phyloP scores from a whole-genome alignment of 768 basidiomycete genomes.

The Naganishia friedmannii region DNA sequence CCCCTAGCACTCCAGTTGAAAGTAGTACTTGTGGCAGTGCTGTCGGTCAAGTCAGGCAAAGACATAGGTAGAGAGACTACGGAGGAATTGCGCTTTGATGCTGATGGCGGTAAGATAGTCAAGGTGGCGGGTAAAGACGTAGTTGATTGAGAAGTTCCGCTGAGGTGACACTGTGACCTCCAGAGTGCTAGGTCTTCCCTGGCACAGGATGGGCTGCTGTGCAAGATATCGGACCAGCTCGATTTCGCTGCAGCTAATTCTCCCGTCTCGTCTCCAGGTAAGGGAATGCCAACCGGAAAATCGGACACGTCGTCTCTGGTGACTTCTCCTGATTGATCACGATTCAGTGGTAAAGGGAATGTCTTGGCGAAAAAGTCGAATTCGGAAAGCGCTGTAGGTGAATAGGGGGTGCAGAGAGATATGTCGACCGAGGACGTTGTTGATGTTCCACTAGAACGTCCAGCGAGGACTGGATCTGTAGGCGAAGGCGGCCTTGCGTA shows the following conservation, averaged over 20 bases:
- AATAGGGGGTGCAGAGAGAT: constrained; percentile 16
- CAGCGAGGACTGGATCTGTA: not conserved
- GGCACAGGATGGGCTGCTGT: not conserved
- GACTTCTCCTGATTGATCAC: not conserved
- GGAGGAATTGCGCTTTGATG: not conserved
- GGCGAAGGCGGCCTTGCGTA: not conserved
- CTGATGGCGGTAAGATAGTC: not conserved
- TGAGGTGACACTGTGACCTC: constrained; percentile 8
- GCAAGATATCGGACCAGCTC: not conserved
- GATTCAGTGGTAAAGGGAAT: constrained; percentile 1
- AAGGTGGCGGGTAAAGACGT: not conserved
- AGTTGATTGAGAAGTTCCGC: not conserved
- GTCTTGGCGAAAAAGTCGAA: constrained; percentile 7
- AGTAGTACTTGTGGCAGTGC: not conserved
- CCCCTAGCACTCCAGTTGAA: not conserved
- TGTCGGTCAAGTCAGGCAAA: not conserved
- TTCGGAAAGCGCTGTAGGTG: constrained; percentile 8
- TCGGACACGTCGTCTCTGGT: constrained; percentile 2
- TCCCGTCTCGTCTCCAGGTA: not conserved
- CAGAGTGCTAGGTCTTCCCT: constrained; percentile 1
- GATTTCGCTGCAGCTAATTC: not conserved
- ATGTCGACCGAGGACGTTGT: constrained; percentile 1
- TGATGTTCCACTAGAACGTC: not conserved
- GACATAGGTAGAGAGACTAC: constrained; percentile 3
- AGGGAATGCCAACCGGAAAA: constrained; percentile 6